Percentiles rank a stretch among this genome's conserved stretches.
Evolutionary conservation across 106 monocot species (phyloP).

Genomic region (Dendrobium chrysotoxum): DNA sequence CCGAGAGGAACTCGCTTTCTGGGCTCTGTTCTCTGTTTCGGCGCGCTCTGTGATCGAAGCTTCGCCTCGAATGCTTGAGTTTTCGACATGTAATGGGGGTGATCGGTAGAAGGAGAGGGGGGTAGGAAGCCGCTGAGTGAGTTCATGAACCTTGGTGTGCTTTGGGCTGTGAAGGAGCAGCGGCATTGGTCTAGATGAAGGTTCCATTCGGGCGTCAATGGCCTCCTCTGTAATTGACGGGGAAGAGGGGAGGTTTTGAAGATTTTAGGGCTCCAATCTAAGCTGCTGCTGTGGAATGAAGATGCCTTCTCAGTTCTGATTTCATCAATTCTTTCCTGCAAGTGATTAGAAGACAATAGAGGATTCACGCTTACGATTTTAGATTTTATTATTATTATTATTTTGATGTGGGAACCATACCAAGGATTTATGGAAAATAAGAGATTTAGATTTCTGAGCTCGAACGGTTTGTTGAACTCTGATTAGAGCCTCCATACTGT

Average conservation of each 20-base stretch:
- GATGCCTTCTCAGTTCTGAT: slow-evolving; percentile 6
- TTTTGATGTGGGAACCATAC: neutral
- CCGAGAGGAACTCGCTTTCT: slow-evolving; percentile 17
- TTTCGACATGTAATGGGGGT: slow-evolving; percentile 49
- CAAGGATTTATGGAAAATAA: neutral
- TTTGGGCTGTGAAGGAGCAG: slow-evolving; percentile 6
- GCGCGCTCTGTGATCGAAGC: slow-evolving; percentile 48
- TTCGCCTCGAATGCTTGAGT: slow-evolving; percentile 46
- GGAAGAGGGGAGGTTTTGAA: slow-evolving; percentile 7
- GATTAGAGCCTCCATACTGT: slow-evolving; percentile 38
- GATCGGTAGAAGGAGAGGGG: neutral
- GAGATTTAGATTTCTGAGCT: slow-evolving; percentile 8
- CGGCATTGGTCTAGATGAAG: neutral
- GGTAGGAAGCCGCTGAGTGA: neutral
- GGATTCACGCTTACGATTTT: neutral
- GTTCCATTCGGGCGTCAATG: neutral
- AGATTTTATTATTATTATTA: neutral
- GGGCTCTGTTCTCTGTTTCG: slow-evolving; percentile 45
- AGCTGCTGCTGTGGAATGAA: neutral
- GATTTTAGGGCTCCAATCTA: slow-evolving; percentile 19
- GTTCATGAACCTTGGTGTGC: slow-evolving; percentile 11
- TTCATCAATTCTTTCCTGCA: slow-evolving; percentile 18
- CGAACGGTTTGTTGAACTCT: slow-evolving; percentile 25
- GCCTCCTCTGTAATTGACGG: neutral
- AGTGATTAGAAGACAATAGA: neutral